Conservation (phyloP, 2,329 filamentous ascomycete genomes). For the Fusarium palustre region DNA sequence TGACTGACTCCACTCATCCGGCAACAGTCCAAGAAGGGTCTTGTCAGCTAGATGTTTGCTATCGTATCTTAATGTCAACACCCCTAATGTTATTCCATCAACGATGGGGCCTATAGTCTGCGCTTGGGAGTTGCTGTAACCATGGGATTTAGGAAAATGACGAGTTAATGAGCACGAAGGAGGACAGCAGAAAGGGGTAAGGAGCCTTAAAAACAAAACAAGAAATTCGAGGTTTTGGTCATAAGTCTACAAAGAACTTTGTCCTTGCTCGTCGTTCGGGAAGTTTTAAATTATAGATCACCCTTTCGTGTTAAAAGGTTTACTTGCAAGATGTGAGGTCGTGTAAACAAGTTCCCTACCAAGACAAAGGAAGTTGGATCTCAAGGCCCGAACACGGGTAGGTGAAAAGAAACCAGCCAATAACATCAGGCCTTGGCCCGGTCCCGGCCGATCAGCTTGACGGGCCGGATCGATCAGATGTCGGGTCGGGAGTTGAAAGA, state of each 20-base stretch:
- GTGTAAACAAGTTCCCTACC: neutral
- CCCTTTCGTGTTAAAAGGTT: conserved; percentile 5
- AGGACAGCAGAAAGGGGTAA: conserved; percentile 14
- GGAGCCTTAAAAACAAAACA: conserved; percentile 13
- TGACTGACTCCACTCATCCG: conserved; percentile 10
- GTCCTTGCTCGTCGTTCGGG: neutral
- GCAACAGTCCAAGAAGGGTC: conserved; percentile 56
- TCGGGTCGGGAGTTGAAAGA: conserved; percentile 2
- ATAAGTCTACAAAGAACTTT: conserved; percentile 8
- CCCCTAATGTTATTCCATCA: conserved; percentile 33
- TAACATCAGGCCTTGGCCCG: conserved; percentile 26
- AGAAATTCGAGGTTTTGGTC: conserved; percentile 28
- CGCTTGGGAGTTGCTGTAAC: conserved; percentile 32
- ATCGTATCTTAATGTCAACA: conserved; percentile 34
- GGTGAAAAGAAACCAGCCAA: conserved; percentile 25
- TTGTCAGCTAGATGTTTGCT: conserved; percentile 50
- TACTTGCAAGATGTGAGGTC: neutral
- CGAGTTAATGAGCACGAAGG: conserved; percentile 40
- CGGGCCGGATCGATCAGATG: conserved; percentile 14
- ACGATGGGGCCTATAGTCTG: conserved; percentile 39
- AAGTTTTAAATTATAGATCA: neutral
- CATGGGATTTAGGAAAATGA: conserved; percentile 41
- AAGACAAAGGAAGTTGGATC: conserved; percentile 17
- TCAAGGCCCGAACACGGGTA: conserved; percentile 5
- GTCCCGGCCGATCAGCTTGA: conserved; percentile 19